Percentiles rank a stretch among this genome's conserved stretches.
Conservation (phyloP, 2,329 filamentous ascomycete genomes). For the Coniosporium uncinatum region DNA sequence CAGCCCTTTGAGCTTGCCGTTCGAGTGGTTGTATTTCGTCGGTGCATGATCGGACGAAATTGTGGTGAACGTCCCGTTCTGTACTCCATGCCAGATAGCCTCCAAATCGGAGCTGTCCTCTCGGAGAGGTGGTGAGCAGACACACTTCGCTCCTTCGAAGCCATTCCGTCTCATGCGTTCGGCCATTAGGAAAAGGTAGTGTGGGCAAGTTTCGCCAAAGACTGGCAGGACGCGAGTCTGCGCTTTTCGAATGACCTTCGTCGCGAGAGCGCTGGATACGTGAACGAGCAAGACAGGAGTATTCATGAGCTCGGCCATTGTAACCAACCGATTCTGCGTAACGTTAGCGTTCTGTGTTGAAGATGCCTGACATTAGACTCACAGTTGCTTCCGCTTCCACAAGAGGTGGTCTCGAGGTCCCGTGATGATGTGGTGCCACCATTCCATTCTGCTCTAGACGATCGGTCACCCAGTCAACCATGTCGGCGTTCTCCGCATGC, state of each 20-base stretch:
- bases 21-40: constrained; percentile 39
- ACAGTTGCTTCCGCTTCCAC: constrained; percentile 47
- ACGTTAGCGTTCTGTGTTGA: too few relatives aligned
- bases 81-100: constrained; percentile 43
- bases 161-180: constrained; percentile 42
- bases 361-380: too few relatives aligned
- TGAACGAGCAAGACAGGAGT: constrained; percentile 49
- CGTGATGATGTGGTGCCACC: constrained; percentile 46
- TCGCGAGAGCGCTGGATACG: constrained; percentile 40
- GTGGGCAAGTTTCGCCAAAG: constrained; percentile 50
- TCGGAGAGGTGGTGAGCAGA: constrained; percentile 47
- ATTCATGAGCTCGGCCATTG: constrained; percentile 42
- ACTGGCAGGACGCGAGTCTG: constrained; percentile 44
- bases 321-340: too few relatives aligned
- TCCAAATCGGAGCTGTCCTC: constrained; percentile 40
- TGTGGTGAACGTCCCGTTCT: constrained; percentile 47
- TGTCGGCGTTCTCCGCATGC: constrained; percentile 41
- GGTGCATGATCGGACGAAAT: constrained; percentile 45
- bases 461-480: constrained; percentile 47
- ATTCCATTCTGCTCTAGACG: constrained; percentile 42
- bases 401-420: constrained; percentile 40
- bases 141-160: constrained; percentile 50
- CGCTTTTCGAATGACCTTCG: constrained; percentile 38
- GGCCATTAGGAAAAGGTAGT: constrained; percentile 48
- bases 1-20: constrained; percentile 43